Evolutionary conservation across 257 asterid species (phyloP).

Genomic region (Solanum ossicruentum): DNA sequence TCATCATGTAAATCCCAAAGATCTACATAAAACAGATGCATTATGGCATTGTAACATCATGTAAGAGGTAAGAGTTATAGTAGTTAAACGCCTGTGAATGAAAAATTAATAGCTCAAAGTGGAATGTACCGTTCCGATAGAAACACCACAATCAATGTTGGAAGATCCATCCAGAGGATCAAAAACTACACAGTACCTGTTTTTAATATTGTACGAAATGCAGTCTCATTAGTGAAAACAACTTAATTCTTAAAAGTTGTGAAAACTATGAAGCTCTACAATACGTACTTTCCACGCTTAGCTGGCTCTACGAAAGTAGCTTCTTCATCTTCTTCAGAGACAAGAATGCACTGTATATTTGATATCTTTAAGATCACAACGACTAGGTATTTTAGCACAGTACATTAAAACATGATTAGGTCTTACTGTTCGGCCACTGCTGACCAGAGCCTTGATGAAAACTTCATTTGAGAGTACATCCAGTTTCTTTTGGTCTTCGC

Average conservation of each 20-base stretch:
- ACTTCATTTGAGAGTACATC: constrained; percentile 95
- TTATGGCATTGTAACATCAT: not conserved
- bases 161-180: constrained; percentile 99
- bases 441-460: constrained; percentile 80
- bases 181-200: constrained; percentile 90
- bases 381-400: not conserved
- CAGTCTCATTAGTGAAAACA: not conserved
- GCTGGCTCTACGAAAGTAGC: constrained; percentile 76
- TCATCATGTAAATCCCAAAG: constrained; percentile 68
- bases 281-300: constrained; percentile 67
- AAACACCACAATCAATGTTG: constrained; percentile 94
- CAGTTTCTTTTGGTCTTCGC: constrained; percentile 94
- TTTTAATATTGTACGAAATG: not conserved
- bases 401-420: not conserved
- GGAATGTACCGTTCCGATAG: constrained; percentile 78
- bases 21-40: constrained; percentile 36
- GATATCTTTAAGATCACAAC: not conserved
- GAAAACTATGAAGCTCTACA: not conserved
- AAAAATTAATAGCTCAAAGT: not conserved
- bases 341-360: constrained; percentile 69
- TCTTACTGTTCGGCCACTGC: constrained; percentile 93
- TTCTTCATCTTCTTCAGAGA: constrained; percentile 92
- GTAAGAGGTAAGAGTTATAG: not conserved
- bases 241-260: not conserved
- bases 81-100: not conserved